A percentile compares a stretch with the other conserved stretches of the same genome.
These are phyloP conservation scores for Phlebiopsis flavidoalba DNA, from an alignment of 768 basidiomycete species.

Conservation along the genomic window DNA sequence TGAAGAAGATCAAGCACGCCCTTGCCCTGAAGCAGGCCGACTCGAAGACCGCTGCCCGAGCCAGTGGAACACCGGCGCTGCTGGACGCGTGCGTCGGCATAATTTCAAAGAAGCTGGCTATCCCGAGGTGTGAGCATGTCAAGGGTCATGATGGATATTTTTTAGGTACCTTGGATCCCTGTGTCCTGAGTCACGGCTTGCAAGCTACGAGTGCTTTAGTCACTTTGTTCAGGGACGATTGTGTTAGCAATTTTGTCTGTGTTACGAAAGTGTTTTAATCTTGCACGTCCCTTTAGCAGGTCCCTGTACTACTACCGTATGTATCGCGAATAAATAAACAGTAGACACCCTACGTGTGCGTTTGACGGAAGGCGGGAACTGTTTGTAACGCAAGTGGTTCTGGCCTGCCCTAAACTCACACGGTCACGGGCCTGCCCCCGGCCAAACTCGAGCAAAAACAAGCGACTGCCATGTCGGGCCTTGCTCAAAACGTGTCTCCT, in stretches of 20 bases:
- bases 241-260: no score
- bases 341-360: no score
- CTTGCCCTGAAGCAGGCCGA: constrained; percentile 10
- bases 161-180: neutral
- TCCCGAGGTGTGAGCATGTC: neutral
- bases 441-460: constrained; percentile 25
- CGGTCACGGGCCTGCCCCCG: constrained; percentile 24
- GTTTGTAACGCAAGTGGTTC: neutral
- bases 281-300: no score
- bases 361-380: neutral
- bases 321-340: no score
- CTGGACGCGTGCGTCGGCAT: neutral
- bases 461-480: constrained; percentile 23
- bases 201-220: no score
- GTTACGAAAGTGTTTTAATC: no score
- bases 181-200: no score
- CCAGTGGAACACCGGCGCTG: neutral
- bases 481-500: constrained; percentile 16
- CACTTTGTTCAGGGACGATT: no score
- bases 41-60: neutral
- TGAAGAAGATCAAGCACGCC: constrained; percentile 39
- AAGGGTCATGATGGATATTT: neutral
- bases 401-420: constrained; percentile 19
- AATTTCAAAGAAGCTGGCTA: neutral
- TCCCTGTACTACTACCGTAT: no score